Percentiles rank a stretch among this genome's conserved stretches.
phyloP scores from a whole-genome alignment of 345 rosid genomes.

The Acer negundo region DNA sequence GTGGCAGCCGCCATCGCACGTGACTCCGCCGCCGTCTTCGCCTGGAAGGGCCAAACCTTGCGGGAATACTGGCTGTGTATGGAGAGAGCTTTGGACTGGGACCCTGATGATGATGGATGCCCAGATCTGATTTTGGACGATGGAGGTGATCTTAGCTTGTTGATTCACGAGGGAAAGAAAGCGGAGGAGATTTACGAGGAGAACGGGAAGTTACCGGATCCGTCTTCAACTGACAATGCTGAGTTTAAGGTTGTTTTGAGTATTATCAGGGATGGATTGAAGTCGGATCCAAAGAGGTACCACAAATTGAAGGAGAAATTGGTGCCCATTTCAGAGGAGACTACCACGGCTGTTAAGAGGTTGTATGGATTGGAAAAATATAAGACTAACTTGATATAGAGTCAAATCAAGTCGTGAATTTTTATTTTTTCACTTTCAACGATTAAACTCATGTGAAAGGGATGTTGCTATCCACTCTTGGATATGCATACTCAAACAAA shows the following conservation, averaged over 20 bases:
- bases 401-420: too few relatives aligned
- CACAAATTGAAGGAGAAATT: conserved; percentile 67
- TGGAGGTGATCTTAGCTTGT: conserved; percentile 81
- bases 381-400: too few relatives aligned
- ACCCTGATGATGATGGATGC: conserved; percentile 59
- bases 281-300: conserved; percentile 23
- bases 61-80: conserved; percentile 97
- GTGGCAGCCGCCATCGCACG: conserved; percentile 87
- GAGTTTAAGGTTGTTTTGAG: too few relatives aligned
- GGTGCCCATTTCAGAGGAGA: conserved; percentile 76
- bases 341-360: conserved; percentile 48
- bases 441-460: too few relatives aligned
- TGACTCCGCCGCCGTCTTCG: conserved; percentile 83
- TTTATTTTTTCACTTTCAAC: too few relatives aligned
- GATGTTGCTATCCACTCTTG: too few relatives aligned
- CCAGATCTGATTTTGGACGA: conserved; percentile 84
- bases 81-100: conserved; percentile 88
- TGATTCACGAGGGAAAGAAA: conserved; percentile 85
- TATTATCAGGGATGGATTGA: too few relatives aligned
- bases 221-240: conserved; percentile 17
- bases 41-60: conserved; percentile 93
- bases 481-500: too few relatives aligned
- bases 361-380: too few relatives aligned
- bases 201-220: conserved; percentile 56
- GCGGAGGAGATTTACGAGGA: conserved; percentile 74